Evolutionary conservation across 352 stramenopile species (phyloP).

Genomic region (Phytophthora ramorum): DNA sequence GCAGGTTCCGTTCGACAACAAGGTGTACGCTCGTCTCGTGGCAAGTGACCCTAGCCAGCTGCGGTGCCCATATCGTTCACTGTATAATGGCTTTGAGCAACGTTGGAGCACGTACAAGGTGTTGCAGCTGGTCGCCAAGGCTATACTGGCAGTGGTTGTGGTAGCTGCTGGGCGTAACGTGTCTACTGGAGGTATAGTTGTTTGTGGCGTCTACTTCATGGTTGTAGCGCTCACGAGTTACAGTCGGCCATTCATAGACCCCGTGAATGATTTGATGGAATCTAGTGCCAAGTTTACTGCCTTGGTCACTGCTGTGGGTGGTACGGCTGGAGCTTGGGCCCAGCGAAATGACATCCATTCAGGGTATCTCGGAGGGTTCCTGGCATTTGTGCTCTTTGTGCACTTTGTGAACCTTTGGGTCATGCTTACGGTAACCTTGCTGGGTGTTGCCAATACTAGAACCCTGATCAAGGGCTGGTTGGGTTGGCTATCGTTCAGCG

Average conservation of each 20-base stretch:
- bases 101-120: slow-evolving; percentile 58
- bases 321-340: slow-evolving; percentile 23
- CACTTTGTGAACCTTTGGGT: slow-evolving; percentile 46
- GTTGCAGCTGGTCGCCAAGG: slow-evolving; percentile 48
- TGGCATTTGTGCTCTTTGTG: slow-evolving; percentile 42
- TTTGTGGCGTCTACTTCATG: slow-evolving; percentile 33
- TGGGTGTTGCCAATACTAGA: slow-evolving; percentile 36
- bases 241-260: slow-evolving; percentile 50
- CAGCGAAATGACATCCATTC: slow-evolving; percentile 15
- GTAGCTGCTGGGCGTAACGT: slow-evolving; percentile 21
- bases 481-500: slow-evolving; percentile 49
- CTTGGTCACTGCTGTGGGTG: slow-evolving; percentile 38
- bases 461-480: slow-evolving; percentile 45
- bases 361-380: slow-evolving; percentile 3
- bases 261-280: slow-evolving; percentile 54
- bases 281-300: slow-evolving; percentile 42
- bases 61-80: slow-evolving; percentile 49
- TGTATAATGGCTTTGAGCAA: slow-evolving; percentile 58
- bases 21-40: slow-evolving; percentile 48
- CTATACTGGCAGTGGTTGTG: slow-evolving; percentile 40
- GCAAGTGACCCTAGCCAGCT: slow-evolving; percentile 44
- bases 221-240: slow-evolving; percentile 39
- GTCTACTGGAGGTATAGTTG: slow-evolving; percentile 24
- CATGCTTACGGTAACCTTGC: slow-evolving; percentile 42
- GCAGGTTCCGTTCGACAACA: slow-evolving; percentile 42